phyloP scores from a whole-genome alignment of 768 basidiomycete species.

The Lentinula guzmanii region DNA sequence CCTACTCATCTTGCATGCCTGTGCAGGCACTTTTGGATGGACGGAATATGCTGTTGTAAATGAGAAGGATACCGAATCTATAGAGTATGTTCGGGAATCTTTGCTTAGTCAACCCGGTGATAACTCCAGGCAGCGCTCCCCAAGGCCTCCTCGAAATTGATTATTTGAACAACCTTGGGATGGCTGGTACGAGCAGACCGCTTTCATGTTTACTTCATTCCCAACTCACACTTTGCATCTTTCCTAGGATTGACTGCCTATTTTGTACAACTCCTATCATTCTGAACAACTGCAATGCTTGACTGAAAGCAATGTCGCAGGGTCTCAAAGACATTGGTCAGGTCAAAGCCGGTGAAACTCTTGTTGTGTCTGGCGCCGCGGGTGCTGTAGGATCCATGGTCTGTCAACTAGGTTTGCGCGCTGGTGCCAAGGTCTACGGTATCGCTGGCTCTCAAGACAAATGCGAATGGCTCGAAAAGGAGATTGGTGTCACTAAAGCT shows the following conservation, averaged over 20 bases:
- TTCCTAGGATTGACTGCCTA: constrained; percentile 81
- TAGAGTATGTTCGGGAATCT: constrained; percentile 41
- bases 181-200: constrained; percentile 47
- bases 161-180: constrained; percentile 76
- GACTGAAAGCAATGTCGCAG: constrained; percentile 27
- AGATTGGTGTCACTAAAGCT: constrained; percentile 76
- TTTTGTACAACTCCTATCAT: constrained; percentile 46
- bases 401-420: constrained; percentile 78
- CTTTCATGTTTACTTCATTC: background rate
- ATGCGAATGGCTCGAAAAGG: constrained; percentile 77
- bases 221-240: background rate
- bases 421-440: constrained; percentile 78
- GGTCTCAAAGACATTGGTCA: constrained; percentile 78
- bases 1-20: background rate
- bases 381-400: constrained; percentile 82
- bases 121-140: constrained; percentile 35
- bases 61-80: constrained; percentile 42
- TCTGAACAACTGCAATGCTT: background rate
- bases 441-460: constrained; percentile 86
- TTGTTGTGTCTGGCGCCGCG: constrained; percentile 86
- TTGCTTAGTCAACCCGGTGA: background rate
- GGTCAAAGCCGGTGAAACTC: constrained; percentile 77
- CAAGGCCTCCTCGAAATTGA: constrained; percentile 65
- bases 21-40: constrained; percentile 49
- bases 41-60: constrained; percentile 64